Conservation (phyloP, 176 grass and related monocot species). For the Zea luxurians region DNA sequence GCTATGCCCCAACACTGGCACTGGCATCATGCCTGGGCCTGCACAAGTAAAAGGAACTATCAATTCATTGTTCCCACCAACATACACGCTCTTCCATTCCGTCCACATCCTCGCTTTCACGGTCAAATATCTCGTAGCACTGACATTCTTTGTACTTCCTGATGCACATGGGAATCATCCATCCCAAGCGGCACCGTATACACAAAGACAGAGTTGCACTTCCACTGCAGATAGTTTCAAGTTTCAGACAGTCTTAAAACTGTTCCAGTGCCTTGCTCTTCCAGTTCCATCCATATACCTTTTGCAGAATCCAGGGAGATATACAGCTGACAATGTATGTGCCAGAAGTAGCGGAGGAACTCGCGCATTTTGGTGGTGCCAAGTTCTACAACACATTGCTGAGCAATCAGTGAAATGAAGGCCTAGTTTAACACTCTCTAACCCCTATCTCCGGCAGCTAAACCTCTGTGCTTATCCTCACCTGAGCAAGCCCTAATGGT, state of each 20-base stretch:
- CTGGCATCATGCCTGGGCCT: slow-evolving; percentile 22
- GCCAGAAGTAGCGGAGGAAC: slow-evolving; percentile 19
- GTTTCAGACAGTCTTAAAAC: slow-evolving; percentile 5
- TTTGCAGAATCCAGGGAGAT: slow-evolving; percentile 15
- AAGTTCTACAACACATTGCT: slow-evolving; percentile 40
- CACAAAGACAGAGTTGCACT: background rate
- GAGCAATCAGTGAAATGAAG: slow-evolving; percentile 31
- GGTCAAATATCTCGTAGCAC: slow-evolving; percentile 24
- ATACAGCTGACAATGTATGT: background rate
- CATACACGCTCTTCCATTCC: slow-evolving; percentile 10
- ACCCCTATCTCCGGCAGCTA: slow-evolving; percentile 16
- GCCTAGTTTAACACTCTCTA: slow-evolving; percentile 31
- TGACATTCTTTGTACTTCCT: slow-evolving; percentile 14
- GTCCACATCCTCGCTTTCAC: slow-evolving; percentile 10
- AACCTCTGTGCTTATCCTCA: background rate
- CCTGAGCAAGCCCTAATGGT: slow-evolving; percentile 15
- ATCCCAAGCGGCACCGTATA: background rate
- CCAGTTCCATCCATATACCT: background rate
- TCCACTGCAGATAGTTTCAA: background rate
- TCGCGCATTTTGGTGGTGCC: slow-evolving; percentile 6
- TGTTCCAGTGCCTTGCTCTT: background rate
- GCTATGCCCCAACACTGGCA: background rate
- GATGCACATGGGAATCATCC: background rate
- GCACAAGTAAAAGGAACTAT: slow-evolving; percentile 37
- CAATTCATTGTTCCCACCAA: slow-evolving; percentile 33